phyloP scores from a whole-genome alignment of 2,329 filamentous ascomycete species.

The Elsinoe ampelina region DNA sequence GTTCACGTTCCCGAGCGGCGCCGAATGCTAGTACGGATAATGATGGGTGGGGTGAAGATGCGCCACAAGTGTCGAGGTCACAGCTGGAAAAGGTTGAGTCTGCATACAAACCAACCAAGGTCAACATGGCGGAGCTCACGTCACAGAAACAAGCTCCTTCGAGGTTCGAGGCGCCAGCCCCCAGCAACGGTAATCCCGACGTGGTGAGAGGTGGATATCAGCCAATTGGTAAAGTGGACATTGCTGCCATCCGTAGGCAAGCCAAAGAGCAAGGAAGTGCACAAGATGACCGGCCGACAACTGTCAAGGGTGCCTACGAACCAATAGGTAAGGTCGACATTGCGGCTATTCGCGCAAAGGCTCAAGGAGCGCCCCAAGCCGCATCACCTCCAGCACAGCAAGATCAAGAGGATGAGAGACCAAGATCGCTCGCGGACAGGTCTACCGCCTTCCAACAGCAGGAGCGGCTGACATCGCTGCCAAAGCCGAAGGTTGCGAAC shows the following conservation, averaged over 20 bases:
- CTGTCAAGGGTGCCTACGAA: conserved; percentile 88
- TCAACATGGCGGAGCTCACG: conserved; percentile 80
- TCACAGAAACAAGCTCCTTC: conserved; percentile 61
- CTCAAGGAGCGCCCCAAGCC: conserved; percentile 48
- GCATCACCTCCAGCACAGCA: conserved; percentile 32
- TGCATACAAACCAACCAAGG: conserved; percentile 90
- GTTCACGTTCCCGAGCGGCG: conserved; percentile 51
- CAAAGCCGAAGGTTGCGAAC: conserved; percentile 91
- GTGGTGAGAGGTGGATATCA: conserved; percentile 83
- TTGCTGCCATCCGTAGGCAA: conserved; percentile 74
- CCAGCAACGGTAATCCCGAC: conserved; percentile 43
- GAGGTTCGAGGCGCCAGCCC: conserved; percentile 42
- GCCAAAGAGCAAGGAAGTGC: conserved; percentile 49
- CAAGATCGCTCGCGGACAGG: conserved; percentile 63
- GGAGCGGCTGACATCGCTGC: conserved; percentile 74
- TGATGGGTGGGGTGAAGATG: conserved; percentile 92
- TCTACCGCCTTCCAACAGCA: conserved; percentile 64
- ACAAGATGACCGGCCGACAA: conserved; percentile 68
- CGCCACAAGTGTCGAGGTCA: conserved; percentile 77
- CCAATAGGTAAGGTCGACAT: conserved; percentile 96
- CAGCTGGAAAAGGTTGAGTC: conserved; percentile 86
- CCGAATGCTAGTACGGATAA: conserved; percentile 54
- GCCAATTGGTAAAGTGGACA: conserved; percentile 94
- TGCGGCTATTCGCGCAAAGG: conserved; percentile 77
- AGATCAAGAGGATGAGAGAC: conserved; percentile 39